A percentile compares a stretch with the other conserved stretches of the same genome.
Conservation (phyloP, 352 stramenopile genomes). For the Blastocystis hominis region DNA sequence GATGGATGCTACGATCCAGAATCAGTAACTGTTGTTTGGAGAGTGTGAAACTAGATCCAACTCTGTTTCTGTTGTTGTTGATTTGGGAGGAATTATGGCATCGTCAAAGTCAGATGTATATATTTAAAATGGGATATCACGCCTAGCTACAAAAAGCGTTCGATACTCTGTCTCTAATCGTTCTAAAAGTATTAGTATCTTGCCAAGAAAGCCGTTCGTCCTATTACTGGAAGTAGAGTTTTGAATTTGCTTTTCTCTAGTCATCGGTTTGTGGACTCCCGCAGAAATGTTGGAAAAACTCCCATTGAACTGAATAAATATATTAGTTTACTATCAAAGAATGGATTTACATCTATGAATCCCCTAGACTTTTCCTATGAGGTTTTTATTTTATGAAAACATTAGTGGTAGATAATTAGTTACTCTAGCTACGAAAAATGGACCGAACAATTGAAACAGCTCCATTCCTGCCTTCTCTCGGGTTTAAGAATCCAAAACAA, state of each 20-base stretch:
- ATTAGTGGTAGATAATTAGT: slow-evolving; percentile 20
- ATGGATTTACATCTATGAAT: not conserved
- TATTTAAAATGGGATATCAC: not conserved
- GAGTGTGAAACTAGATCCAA: not conserved
- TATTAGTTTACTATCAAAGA: not conserved
- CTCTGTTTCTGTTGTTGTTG: slow-evolving; percentile 14
- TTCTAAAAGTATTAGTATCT: slow-evolving; percentile 1
- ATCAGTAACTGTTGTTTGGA: not conserved
- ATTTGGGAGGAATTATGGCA: not conserved
- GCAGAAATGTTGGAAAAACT: not conserved
- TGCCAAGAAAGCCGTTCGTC: not conserved
- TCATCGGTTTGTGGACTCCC: slow-evolving; percentile 41
- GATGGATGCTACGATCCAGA: not conserved
- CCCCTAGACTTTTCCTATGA: slow-evolving; percentile 28
- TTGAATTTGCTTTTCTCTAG: not conserved
- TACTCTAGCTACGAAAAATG: slow-evolving; percentile 13
- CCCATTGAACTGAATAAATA: slow-evolving; percentile 32
- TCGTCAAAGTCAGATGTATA: not conserved
- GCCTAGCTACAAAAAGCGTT: not conserved
- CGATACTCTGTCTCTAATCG: not conserved
- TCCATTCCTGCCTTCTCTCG: not conserved
- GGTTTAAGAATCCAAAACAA: slow-evolving; percentile 22
- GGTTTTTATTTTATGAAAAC: not conserved
- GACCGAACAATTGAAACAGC: not conserved
- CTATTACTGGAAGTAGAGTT: slow-evolving; percentile 43